These are phyloP conservation scores for Turritis glabra DNA, from an alignment of 345 rosid species.

Conservation along the genomic window DNA sequence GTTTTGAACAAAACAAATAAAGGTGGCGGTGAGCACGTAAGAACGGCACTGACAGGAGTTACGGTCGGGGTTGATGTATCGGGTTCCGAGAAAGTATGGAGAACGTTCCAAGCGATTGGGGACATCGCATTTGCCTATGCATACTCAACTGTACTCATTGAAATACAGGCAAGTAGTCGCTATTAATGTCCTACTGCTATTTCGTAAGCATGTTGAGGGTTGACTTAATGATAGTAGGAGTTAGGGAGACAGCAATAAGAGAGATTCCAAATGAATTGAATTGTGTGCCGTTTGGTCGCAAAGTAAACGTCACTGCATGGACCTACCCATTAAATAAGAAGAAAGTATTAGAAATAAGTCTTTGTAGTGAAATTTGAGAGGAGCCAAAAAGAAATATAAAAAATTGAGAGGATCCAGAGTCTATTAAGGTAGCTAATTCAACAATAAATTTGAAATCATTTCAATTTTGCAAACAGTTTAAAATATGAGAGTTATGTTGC, in stretches of 20 bases:
- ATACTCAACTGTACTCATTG: constrained; percentile 71
- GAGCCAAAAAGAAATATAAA: background rate
- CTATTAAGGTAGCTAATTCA: background rate
- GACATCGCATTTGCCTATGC: constrained; percentile 90
- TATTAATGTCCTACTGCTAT: background rate
- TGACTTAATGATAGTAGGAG: background rate
- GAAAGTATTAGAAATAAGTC: background rate
- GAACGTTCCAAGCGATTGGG: constrained; percentile 71
- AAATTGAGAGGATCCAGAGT: background rate
- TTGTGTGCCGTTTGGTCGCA: constrained; percentile 11
- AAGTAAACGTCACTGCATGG: background rate
- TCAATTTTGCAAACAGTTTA: background rate
- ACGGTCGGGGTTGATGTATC: constrained; percentile 68
- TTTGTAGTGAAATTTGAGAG: no score
- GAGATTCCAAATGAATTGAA: background rate
- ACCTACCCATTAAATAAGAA: background rate
- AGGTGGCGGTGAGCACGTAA: constrained; percentile 40
- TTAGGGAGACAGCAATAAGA: background rate
- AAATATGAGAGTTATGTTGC: no score
- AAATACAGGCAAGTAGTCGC: constrained; percentile 66
- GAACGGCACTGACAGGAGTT: constrained; percentile 58
- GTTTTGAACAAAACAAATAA: background rate
- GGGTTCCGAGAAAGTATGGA: constrained; percentile 77
- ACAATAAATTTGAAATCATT: background rate
- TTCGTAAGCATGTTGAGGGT: background rate